Conservation (phyloP, 2,329 filamentous ascomycete genomes). For the Xylaria arbuscula region DNA sequence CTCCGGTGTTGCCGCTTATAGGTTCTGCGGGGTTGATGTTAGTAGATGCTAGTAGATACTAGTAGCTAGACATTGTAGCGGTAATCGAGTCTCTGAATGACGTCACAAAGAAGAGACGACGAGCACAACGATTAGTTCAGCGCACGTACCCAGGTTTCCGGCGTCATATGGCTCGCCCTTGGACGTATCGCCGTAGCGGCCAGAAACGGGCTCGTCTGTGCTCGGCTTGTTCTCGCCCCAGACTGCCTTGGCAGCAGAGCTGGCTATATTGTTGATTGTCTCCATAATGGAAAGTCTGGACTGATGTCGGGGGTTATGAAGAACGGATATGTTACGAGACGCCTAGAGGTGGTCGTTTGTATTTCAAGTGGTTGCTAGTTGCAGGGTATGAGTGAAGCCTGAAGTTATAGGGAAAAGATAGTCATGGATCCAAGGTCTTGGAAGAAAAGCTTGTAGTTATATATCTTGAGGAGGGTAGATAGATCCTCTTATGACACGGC, state of each 20-base stretch:
- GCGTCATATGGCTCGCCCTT: conserved; percentile 80
- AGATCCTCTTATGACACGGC: background rate
- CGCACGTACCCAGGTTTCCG: conserved; percentile 77
- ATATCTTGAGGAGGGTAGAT: background rate
- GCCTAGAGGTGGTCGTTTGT: background rate
- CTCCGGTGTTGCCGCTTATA: background rate
- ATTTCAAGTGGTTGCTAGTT: background rate
- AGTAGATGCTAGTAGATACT: too few species aligned
- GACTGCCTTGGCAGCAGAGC: conserved; percentile 60
- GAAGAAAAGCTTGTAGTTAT: conserved; percentile 19
- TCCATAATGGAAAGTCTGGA: conserved; percentile 62
- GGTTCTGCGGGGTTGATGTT: conserved; percentile 17
- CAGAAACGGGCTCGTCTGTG: conserved; percentile 75
- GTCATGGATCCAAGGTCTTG: background rate
- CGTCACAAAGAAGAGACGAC: conserved; percentile 9
- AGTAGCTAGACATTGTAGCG: conserved; percentile 4
- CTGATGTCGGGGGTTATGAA: background rate
- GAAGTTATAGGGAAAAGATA: background rate
- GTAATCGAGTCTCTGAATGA: conserved; percentile 13
- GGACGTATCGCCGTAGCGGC: conserved; percentile 73
- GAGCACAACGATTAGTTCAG: conserved; percentile 27
- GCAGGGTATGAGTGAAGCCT: background rate
- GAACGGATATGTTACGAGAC: background rate
- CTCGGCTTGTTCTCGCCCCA: conserved; percentile 56
- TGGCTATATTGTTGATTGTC: conserved; percentile 67